A percentile compares a stretch with the other conserved stretches of the same genome.
These are phyloP conservation scores for Pleochaeta shiraiana DNA, from an alignment of 2,329 filamentous ascomycete species.

Conservation along the genomic window DNA sequence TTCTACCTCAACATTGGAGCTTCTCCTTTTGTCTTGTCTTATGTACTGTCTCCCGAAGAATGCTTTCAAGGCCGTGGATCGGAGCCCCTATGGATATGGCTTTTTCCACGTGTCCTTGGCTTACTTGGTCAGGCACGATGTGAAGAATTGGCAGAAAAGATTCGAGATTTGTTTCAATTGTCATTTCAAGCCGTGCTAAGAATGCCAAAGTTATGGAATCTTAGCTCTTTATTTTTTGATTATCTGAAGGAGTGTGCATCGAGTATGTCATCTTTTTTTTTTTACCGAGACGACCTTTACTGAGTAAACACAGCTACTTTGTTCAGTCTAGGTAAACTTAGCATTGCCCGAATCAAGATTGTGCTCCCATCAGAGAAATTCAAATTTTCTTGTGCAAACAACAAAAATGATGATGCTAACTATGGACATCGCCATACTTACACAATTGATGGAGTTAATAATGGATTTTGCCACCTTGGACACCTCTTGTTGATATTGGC, in stretches of 20 bases:
- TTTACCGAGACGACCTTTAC: background rate
- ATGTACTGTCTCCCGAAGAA: constrained; percentile 21
- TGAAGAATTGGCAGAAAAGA: constrained; percentile 25
- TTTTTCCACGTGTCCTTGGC: constrained; percentile 33
- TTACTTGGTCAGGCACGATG: constrained; percentile 32
- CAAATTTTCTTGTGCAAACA: constrained; percentile 7
- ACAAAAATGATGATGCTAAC: constrained; percentile 3
- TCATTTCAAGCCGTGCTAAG: constrained; percentile 25
- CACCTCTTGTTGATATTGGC: constrained; percentile 15
- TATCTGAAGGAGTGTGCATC: constrained; percentile 25
- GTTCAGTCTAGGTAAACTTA: constrained; percentile 10
- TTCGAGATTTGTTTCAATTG: constrained; percentile 31
- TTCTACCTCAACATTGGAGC: constrained; percentile 53
- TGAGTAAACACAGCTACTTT: constrained; percentile 11
- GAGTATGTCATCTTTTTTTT: constrained; percentile 10
- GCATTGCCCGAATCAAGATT: constrained; percentile 7
- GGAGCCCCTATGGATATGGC: constrained; percentile 44
- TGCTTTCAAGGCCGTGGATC: constrained; percentile 29
- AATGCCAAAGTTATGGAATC: constrained; percentile 26
- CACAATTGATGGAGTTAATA: constrained; percentile 9
- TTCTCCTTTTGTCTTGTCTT: constrained; percentile 44
- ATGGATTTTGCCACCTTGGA: constrained; percentile 13
- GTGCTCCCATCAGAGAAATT: constrained; percentile 10
- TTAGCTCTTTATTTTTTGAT: constrained; percentile 23
- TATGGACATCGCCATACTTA: constrained; percentile 9